A percentile compares a stretch with the other conserved stretches of the same genome.
phyloP scores from a whole-genome alignment of 306 rosid species.

The Morella rubra region DNA sequence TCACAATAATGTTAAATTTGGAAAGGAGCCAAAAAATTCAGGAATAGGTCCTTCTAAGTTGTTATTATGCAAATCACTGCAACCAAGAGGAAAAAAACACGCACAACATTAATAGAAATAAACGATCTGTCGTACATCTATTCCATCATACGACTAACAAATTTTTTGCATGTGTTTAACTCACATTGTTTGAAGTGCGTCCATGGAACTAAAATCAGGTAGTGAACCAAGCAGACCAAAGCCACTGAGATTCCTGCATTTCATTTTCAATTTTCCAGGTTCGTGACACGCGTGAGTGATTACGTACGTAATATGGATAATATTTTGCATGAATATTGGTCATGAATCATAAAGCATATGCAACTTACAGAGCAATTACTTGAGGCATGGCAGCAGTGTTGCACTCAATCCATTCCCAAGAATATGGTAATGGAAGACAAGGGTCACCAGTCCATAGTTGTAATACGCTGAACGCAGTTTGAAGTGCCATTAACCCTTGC shows the following conservation, averaged over 20 bases:
- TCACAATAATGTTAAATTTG: constrained; percentile 31
- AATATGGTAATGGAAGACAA: constrained; percentile 36
- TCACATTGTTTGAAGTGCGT: constrained; percentile 45
- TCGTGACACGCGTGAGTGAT: too few relatives aligned
- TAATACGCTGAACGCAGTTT: constrained; percentile 36
- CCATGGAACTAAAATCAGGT: constrained; percentile 51
- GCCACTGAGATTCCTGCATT: constrained; percentile 37
- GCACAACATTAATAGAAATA: too few relatives aligned
- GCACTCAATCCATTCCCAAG: constrained; percentile 53
- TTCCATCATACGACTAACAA: too few relatives aligned
- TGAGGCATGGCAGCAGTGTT: constrained; percentile 32
- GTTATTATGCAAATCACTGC: constrained; percentile 41
- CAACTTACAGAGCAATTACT: constrained; percentile 41
- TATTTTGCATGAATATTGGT: too few relatives aligned
- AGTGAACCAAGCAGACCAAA: constrained; percentile 32
- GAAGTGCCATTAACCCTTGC: constrained; percentile 36
- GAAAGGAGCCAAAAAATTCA: constrained; percentile 38
- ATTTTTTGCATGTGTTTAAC: constrained; percentile 6
- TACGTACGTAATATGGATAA: too few relatives aligned
- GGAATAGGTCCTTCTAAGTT: constrained; percentile 42
- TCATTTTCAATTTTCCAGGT: too few relatives aligned
- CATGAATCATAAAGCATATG: background rate
- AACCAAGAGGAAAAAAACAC: background rate
- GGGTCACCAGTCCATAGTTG: constrained; percentile 51
- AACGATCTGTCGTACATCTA: too few relatives aligned